phyloP scores from a whole-genome alignment of 73 alveolate genomes.

The Symbiodinium pilosum region DNA sequence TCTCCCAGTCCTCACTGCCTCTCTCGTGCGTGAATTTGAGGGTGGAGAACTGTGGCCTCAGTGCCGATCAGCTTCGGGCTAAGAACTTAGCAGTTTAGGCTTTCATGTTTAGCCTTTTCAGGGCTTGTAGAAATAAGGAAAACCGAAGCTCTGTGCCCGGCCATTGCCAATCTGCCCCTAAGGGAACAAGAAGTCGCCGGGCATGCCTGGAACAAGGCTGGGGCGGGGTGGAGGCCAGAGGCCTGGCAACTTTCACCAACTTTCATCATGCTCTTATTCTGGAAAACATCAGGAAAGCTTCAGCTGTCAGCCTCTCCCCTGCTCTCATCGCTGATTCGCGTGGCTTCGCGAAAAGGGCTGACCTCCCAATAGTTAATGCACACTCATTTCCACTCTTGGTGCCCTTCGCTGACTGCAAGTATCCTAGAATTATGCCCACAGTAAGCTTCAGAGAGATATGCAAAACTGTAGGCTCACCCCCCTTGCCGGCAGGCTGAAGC shows the following conservation, averaged over 20 bases:
- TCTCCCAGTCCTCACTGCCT: constrained; percentile 7
- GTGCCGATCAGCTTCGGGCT: background rate
- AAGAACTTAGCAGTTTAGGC: no score
- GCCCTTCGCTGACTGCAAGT: no score
- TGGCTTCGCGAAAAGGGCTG: background rate
- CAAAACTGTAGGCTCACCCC: background rate
- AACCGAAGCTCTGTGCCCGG: background rate
- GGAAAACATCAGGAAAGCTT: no score
- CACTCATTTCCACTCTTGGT: no score
- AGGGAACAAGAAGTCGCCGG: constrained; percentile 50
- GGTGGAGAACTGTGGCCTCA: background rate
- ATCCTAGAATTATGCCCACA: no score
- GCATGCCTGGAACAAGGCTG: background rate
- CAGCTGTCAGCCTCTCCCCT: background rate
- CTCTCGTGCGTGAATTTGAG: background rate
- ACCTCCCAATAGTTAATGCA: background rate
- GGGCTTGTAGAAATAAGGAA: no score
- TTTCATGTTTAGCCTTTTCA: no score
- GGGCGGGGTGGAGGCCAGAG: no score
- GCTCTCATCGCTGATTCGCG: background rate
- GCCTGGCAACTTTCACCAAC: no score
- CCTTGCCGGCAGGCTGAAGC: no score
- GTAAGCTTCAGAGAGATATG: no score
- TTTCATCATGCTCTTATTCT: no score
- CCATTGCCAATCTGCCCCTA: constrained; percentile 73